A percentile compares a stretch with the other conserved stretches of the same genome.
Evolutionary conservation across 2,329 filamentous ascomycete genomes (phyloP).

Genomic region (Didymella pomorum): DNA sequence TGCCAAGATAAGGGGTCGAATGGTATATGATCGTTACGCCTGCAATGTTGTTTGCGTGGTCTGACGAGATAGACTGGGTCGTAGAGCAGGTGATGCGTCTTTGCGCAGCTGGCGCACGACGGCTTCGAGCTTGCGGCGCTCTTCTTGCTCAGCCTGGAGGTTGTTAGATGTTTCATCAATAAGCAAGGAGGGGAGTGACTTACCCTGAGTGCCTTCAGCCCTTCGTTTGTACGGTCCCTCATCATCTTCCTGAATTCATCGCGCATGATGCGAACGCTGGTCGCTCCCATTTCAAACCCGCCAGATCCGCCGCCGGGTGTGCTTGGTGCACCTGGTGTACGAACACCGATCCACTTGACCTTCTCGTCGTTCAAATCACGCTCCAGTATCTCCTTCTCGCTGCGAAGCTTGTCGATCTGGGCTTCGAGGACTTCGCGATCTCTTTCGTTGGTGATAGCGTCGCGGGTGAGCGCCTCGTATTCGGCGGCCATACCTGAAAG

Average conservation of each 20-base stretch:
- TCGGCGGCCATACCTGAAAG: conserved; percentile 72
- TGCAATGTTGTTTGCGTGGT: conserved; percentile 10
- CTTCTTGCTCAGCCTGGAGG: conserved; percentile 72
- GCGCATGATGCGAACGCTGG: conserved; percentile 72
- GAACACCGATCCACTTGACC: conserved; percentile 70
- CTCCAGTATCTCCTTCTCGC: conserved; percentile 70
- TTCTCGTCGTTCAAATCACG: conserved; percentile 71
- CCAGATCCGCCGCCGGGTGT: conserved; percentile 23
- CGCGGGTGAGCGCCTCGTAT: conserved; percentile 74
- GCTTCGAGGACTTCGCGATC: conserved; percentile 71
- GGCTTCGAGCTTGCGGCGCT: conserved; percentile 71
- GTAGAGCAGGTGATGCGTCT: conserved; percentile 42
- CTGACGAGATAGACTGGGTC: conserved; percentile 17
- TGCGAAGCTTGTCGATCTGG: conserved; percentile 69
- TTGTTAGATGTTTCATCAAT: not conserved
- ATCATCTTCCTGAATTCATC: conserved; percentile 85
- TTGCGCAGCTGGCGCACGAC: conserved; percentile 64
- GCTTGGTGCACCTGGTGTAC: conserved; percentile 58
- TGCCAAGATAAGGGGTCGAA: not conserved
- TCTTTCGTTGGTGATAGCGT: conserved; percentile 74
- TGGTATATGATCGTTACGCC: not conserved
- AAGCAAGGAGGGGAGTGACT: conserved; percentile 44
- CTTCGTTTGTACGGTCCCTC: conserved; percentile 73
- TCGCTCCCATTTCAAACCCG: conserved; percentile 59
- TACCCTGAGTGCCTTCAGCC: conserved; percentile 70